Percentiles rank a stretch among this genome's conserved stretches.
Evolutionary conservation across 129 eudicot genomes (phyloP).

Genomic region (Helianthus tuberosus): DNA sequence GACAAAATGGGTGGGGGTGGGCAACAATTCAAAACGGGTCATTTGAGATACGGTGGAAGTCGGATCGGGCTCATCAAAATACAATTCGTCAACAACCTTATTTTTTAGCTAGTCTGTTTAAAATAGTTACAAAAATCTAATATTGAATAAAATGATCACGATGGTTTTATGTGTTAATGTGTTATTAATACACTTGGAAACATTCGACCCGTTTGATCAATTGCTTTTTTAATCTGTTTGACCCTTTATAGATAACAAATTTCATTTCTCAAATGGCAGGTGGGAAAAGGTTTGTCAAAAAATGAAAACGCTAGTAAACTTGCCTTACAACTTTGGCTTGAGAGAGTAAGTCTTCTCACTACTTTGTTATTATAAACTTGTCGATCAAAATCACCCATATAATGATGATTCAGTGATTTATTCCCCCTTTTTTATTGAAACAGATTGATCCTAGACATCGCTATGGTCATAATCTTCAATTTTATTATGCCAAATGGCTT

Average conservation of each 20-base stretch:
- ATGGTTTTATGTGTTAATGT: neutral
- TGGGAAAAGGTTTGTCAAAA: conserved; percentile 87
- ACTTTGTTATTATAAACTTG: neutral
- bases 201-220: neutral
- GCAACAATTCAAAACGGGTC: neutral
- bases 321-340: conserved; percentile 94
- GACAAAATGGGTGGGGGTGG: neutral
- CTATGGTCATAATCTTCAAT: conserved; percentile 93
- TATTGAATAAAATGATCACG: neutral
- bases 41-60: neutral
- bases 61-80: neutral
- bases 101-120: neutral
- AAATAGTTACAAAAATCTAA: neutral
- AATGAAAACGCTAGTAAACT: conserved; percentile 86
- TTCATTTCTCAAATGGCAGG: conserved; percentile 42
- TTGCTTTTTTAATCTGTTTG: neutral
- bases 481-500: conserved; percentile 75
- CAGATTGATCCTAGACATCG: conserved; percentile 97
- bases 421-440: conserved; percentile 9
- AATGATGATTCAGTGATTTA: conserved; percentile 3
- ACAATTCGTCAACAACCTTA: neutral
- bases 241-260: neutral
- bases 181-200: neutral
- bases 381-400: neutral
- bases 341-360: conserved; percentile 68